Evolutionary conservation across 2,329 filamentous ascomycete genomes (phyloP).

Genomic region (Cordyceps cicadae): DNA sequence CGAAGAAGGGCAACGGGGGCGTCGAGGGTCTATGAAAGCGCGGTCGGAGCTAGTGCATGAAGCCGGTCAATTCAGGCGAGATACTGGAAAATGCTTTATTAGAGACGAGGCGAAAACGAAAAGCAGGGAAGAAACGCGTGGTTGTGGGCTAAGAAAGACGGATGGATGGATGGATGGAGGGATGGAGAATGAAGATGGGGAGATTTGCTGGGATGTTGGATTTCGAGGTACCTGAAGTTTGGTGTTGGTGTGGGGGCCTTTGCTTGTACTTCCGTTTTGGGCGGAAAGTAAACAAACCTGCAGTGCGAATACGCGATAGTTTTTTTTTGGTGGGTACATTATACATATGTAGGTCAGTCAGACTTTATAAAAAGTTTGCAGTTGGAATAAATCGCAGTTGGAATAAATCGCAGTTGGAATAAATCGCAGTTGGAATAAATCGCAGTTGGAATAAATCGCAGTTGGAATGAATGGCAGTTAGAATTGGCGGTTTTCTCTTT

Average conservation of each 20-base stretch:
- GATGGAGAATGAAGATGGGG: conserved; percentile 1
- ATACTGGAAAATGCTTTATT: conserved; percentile 1
- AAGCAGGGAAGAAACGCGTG: background rate
- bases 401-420: no score
- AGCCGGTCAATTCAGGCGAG: conserved; percentile 1
- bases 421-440: no score
- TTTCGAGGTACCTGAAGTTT: background rate
- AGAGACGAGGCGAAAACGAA: background rate
- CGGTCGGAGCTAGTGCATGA: background rate
- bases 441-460: no score
- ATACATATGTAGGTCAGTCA: no score
- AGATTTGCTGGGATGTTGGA: background rate
- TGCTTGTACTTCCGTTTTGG: conserved; percentile 22
- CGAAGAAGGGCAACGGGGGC: background rate
- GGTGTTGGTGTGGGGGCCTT: conserved; percentile 11
- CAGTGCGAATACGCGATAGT: background rate
- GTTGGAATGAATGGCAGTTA: no score
- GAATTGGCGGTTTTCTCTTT: no score
- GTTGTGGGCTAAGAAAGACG: background rate
- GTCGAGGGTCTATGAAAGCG: background rate
- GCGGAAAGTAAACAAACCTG: conserved; percentile 28
- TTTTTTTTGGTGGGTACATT: no score
- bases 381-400: no score
- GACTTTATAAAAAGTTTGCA: no score
- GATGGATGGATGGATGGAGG: background rate